These are phyloP conservation scores for Neospermospora avenae DNA, from an alignment of 2,329 filamentous ascomycete species.

Conservation along the genomic window DNA sequence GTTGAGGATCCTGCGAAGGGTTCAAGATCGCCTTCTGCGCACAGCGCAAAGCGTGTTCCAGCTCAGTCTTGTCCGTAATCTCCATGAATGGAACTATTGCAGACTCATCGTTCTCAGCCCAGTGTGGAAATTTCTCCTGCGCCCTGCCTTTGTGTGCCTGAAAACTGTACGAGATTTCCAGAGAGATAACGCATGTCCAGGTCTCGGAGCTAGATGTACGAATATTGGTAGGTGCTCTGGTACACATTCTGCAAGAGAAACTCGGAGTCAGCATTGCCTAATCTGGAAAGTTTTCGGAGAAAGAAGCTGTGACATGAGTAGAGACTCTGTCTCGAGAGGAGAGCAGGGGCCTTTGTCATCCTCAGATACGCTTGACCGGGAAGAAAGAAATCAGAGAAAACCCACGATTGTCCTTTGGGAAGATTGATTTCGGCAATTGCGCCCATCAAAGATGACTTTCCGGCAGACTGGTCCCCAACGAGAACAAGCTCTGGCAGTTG, in stretches of 20 bases:
- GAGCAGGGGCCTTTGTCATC: no score
- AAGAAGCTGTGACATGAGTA: no score
- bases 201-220: constrained; percentile 53
- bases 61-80: constrained; percentile 56
- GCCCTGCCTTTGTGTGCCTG: constrained; percentile 33
- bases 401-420: constrained; percentile 65
- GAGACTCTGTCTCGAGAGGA: no score
- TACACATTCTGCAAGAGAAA: no score
- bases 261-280: no score
- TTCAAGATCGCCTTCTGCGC: constrained; percentile 78
- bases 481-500: constrained; percentile 76
- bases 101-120: constrained; percentile 35
- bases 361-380: no score
- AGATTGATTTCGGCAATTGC: constrained; percentile 68
- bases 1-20: constrained; percentile 50
- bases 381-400: no score
- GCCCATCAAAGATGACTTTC: constrained; percentile 68
- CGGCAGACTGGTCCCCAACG: constrained; percentile 80
- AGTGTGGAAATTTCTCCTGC: neutral
- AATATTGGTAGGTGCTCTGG: constrained; percentile 77
- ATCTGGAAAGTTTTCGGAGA: no score
- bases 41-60: constrained; percentile 66
- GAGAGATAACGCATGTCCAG: constrained; percentile 67
- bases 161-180: constrained; percentile 64
- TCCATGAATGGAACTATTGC: constrained; percentile 57